phyloP scores from a whole-genome alignment of 129 eudicot genomes.

The Scalesia atractyloides region DNA sequence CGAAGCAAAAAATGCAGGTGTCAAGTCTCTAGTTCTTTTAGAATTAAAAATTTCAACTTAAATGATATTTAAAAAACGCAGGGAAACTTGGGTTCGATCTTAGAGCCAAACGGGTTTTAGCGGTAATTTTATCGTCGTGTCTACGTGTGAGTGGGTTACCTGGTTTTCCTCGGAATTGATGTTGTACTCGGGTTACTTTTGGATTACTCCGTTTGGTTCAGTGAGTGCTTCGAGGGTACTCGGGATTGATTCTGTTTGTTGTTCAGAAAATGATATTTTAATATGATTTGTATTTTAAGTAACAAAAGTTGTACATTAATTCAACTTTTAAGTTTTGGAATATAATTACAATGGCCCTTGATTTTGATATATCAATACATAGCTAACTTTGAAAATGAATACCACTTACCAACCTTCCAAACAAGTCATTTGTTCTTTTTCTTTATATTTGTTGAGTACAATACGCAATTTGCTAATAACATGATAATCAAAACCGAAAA shows the following conservation, averaged over 20 bases:
- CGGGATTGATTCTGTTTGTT: no score
- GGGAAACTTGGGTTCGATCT: no score
- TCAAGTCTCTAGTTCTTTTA: constrained; percentile 5
- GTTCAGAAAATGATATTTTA: neutral
- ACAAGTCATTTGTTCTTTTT: neutral
- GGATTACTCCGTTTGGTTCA: no score
- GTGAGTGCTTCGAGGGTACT: no score
- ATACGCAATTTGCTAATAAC: neutral
- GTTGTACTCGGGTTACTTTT: no score
- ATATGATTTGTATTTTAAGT: constrained; percentile 9
- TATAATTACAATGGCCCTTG: constrained; percentile 12
- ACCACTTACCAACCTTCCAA: neutral
- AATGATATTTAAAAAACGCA: no score
- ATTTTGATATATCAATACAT: neutral
- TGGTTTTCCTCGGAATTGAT: no score
- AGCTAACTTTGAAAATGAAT: neutral
- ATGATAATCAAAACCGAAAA: neutral
- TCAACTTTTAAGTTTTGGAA: constrained; percentile 11
- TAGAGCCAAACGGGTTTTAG: no score
- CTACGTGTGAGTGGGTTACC: no score
- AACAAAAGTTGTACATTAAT: constrained; percentile 6
- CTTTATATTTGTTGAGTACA: neutral
- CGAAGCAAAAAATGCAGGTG: constrained; percentile 24
- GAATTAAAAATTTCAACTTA: neutral
- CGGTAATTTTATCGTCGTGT: no score